Evolutionary conservation across 148 eudicot genomes (phyloP), one percentile per base, ranked within the genome.

Genomic region (Silene latifolia): DNA sequence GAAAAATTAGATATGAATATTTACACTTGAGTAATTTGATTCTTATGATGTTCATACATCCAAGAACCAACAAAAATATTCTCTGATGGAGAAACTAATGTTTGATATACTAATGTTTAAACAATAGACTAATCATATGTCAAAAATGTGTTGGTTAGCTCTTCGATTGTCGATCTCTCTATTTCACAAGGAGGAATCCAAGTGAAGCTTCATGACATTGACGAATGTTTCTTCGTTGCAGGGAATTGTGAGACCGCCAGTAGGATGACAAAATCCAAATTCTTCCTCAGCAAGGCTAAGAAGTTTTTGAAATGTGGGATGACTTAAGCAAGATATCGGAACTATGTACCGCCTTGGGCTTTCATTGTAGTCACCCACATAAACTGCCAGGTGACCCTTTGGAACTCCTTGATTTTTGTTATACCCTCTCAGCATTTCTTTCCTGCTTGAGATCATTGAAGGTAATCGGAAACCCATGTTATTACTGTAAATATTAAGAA

Each of bases 301-400:
- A 70, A 85, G 63, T n/a, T 80, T 56, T 44, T 83, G 84, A 51
- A 87, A 87, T 35, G 80, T 72, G 69, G 83, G 81, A 61, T 85
- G 76, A 56, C 80, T 85, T 71, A 87, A 73, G 69, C 76, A 85
- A 14, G 88, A 85, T 19, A 85, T 19, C 17, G 87, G 87, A 65
- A 85, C 74, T 53, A 87, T 76, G 69, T 78, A 84, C 12, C 81
- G 73, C 75, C 71, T 85, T 83, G 72, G 76, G 61, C 77, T 71
- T 7, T 63, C 70, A 10, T 72, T 57, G 48, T 54, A 17, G 12
- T 80, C 87, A 51, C 87, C 90, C 60, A 88, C 84, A 74, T 85
- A 85, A 8, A 88, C 88, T 46, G 79, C 85, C 17, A 83, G 35
- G 69, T 81, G 83, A 51, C 85, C 85, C 70, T 84, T 86, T 32